phyloP scores from a whole-genome alignment of 2,329 filamentous ascomycete genomes.

The Elsinoe fawcettii region DNA sequence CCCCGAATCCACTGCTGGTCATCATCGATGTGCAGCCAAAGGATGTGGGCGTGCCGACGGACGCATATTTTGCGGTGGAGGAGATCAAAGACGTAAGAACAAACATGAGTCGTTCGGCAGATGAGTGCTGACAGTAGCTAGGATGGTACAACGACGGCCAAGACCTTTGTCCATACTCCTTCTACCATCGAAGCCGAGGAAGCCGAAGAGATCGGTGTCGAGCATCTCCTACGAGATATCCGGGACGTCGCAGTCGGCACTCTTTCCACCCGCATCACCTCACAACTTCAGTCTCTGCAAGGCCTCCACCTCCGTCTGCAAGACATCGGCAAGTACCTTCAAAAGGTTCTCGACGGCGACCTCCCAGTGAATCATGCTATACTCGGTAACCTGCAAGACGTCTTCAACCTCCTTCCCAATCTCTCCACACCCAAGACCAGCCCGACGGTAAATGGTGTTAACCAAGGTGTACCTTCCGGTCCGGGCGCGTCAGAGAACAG shows the following conservation, averaged over 20 bases:
- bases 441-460: conserved; percentile 42
- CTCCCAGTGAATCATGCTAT: conserved; percentile 96
- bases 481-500: conserved; percentile 54
- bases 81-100: conserved; percentile 87
- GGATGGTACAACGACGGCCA: conserved; percentile 94
- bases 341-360: conserved; percentile 88
- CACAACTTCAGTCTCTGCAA: conserved; percentile 94
- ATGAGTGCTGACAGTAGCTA: conserved; percentile 35
- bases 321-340: conserved; percentile 90
- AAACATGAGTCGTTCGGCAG: not conserved
- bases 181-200: conserved; percentile 98
- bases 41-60: conserved; percentile 93
- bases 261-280: conserved; percentile 91
- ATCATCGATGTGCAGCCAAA: conserved; percentile 99
- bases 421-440: conserved; percentile 70
- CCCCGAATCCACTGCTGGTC: conserved; percentile 87
- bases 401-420: conserved; percentile 97
- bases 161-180: conserved; percentile 96
- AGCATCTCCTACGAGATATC: conserved; percentile 95
- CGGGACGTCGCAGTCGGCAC: conserved; percentile 96
- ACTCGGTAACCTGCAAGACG: conserved; percentile 94
- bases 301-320: conserved; percentile 88
- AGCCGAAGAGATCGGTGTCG: conserved; percentile 96
- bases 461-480: conserved; percentile 45
- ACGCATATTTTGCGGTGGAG: conserved; percentile 98